Base-by-base conservation (phyloP, 495 filamentous ascomycete species). In the Cladorrhinum samala region DNA sequence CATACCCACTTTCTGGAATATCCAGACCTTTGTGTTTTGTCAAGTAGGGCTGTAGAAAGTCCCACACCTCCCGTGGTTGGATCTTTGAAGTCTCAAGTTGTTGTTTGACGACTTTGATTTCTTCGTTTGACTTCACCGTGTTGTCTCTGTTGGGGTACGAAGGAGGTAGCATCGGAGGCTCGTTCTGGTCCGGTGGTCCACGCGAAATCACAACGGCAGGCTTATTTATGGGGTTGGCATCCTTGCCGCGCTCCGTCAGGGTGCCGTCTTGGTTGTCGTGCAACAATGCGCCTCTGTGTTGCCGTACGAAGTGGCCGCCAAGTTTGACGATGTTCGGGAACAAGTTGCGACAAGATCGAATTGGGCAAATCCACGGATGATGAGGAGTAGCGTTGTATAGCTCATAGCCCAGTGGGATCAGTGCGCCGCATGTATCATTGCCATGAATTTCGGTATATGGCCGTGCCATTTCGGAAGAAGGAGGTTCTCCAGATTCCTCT, bases 241-340 rank as follows among this genome's bases (percentile, higher is more conserved):
- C 45, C 9, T n/a, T 49, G 17, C 50, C 53, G 4, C 59, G 23
- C 13, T 60, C 18, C 14, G 68, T 61, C 6, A 72, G 43, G 0
- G 68, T 74, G 0, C 71, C 69, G n/a, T 71, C 68, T 36, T 54
- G 36, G 25, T 72, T 68, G 39, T 73, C 69, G 36, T 72, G 67
- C 2, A 71, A 47, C 13, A 59, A 7, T 4, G 18, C 16, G 1
- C 52, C 51, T n/a, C 52, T 55, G 42, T 73, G 71, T 2, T 17
- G 9, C 2, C n/a, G 14, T 56, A 60, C 66, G 39, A 38, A 24
- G 19, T 11, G 46, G 33, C 27, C 27, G 5, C 27, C 27, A 11
- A 33, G 27, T 5, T 11, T 5, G 27, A 6, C 11, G 6, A 33
- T 33, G 5, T 33, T 33, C 11, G 5, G 6, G 11, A 33, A 33